Evolutionary conservation across 257 asterid species (phyloP).

Genomic region (Ehretia macrophylla): DNA sequence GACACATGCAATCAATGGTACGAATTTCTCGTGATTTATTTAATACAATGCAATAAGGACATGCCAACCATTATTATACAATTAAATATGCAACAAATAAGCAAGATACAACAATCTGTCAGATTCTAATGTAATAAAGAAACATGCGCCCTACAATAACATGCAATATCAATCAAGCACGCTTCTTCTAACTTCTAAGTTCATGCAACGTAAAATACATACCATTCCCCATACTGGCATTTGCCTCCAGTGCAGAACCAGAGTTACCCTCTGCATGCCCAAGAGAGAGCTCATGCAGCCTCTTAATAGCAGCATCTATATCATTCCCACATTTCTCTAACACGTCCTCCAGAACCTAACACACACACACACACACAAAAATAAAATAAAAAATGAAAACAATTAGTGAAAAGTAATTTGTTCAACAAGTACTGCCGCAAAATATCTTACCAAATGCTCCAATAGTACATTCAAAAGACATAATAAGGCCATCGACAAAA

Average conservation of each 20-base stretch:
- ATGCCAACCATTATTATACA: too few species aligned
- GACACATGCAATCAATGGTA: too few species aligned
- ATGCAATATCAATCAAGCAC: not conserved
- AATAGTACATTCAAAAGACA: not conserved
- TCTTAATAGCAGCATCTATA: slow-evolving; percentile 49
- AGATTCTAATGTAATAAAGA: too few species aligned
- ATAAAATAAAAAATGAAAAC: not conserved
- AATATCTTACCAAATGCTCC: not conserved
- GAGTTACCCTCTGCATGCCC: slow-evolving; percentile 29
- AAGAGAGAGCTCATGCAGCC: slow-evolving; percentile 43
- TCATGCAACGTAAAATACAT: not conserved
- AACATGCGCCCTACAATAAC: not conserved
- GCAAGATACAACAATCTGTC: too few species aligned
- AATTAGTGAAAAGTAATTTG: slow-evolving; percentile 10
- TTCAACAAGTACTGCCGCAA: not conserved
- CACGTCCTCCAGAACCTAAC: slow-evolving; percentile 61
- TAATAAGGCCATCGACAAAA: not conserved
- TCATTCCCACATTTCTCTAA: slow-evolving; percentile 50
- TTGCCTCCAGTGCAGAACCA: slow-evolving; percentile 31
- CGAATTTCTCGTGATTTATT: too few species aligned
- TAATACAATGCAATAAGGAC: too few species aligned
- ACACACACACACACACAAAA: not conserved
- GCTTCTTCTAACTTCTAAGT: not conserved
- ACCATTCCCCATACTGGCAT: slow-evolving; percentile 36
- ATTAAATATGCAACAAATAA: too few species aligned